Base-by-base conservation (phyloP, 2,329 filamentous ascomycete species). In the Podosphaera fusca region DNA sequence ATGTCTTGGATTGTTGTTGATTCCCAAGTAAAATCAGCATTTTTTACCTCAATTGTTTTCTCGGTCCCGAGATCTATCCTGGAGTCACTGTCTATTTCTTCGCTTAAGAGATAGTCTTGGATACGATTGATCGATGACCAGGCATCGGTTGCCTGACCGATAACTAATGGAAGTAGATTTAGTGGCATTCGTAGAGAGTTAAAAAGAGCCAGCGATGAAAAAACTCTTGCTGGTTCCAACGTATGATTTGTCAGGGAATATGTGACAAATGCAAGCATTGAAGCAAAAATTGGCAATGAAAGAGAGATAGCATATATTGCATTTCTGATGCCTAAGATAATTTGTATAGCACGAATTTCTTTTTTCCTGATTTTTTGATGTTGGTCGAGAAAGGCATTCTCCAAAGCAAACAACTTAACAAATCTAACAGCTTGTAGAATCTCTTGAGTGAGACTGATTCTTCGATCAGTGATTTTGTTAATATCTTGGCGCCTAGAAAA, bases 341-440 rank as follows among this genome's bases (percentile, higher is more conserved):
- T 72, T 67, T 95, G 89, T 58, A 96, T 88, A n/a, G 84, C 79
- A 58, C 75, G 72, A 59, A 96, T 88, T 69, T 96, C 90, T 59
- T 76, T 77, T 56, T 74, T 75, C 58, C 90, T 80, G 60, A 94
- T 84, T 31, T 81, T 76, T 55, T 80, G 79, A 14, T 95, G 75
- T 12, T 88, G 81, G 55, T 81, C 75, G 10, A 95, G 72, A 66
- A 96, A 95, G 38, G 86, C 84, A 58, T 78, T 83, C 67, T 96
- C 90, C 90, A 90, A 96, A 6, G 88, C 89, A 67, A 95, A 96
- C 69, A 81, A 95, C 69, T 96, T 96, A 70, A 96, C 90, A 65
- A 96, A 95, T 33, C 89, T 80, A 31, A 95, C 89, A 0, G 87
- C 86, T 63, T 88, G 84, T 12, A 96, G 66, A 55, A 96, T 94